Base-by-base conservation (phyloP, 2,329 filamentous ascomycete genomes). In the Albifimbria verrucaria region DNA sequence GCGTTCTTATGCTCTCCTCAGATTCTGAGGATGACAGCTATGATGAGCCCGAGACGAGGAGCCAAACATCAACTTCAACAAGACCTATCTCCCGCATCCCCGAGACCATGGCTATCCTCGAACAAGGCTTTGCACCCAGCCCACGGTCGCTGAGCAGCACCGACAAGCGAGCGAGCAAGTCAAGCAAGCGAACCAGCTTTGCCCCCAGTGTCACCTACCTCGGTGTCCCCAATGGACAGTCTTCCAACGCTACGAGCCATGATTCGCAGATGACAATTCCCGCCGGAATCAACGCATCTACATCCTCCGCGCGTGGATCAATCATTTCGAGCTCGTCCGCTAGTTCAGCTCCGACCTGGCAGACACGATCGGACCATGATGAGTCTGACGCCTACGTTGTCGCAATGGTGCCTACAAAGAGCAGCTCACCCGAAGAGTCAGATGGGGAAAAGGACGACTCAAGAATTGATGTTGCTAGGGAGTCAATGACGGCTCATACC, bases 1-100 rank as follows among this genome's bases (percentile, higher is more conserved):
- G 81, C 55, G 73, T 85, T 1, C 66, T 85, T 15, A 79, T 80
- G 1, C 72, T 85, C 1, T 83, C 80, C 2, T 83, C 81, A 0
- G 80, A 83, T 55, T 83, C 80, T 0, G 81, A 84, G 52, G 78
- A 79, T 5, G 76, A 77, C 1, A 58, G 59, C 6, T 62, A 61
- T 18, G 44, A 53, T 3, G 57, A 59, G 2, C 51, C 63, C 0
- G 52, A 60, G 9, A 49, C 57, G 2, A 66, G 60, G 49, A 60
- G 60, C 2, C 59, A 64, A 11, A 53, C 59, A 6, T 67, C 67
- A 11, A 59, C 62, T 20, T 59, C 64, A 3, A 57, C 60, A 18
- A 62, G 64, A 39, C 57, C 59, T 23, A 53, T 55, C 20, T 65
- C 65, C 2, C 64, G 46, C 11, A 36, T 48, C 15, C n/a, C 46